phyloP scores from a whole-genome alignment of 2,329 filamentous ascomycete species.

The Phaeosphaeria sp. region DNA sequence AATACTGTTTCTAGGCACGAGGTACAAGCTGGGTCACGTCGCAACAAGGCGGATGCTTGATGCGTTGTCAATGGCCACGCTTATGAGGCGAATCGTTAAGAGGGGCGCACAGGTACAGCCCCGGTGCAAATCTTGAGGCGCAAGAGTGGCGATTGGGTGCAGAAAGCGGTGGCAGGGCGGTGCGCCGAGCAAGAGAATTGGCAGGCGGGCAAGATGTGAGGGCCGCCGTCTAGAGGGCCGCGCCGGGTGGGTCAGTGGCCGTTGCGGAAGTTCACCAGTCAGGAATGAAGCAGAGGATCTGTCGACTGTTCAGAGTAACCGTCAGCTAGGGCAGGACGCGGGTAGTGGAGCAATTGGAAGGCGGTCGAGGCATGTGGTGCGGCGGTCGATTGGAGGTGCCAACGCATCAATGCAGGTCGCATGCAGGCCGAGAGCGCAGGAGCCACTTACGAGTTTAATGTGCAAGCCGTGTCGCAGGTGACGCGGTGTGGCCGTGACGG shows the following conservation, averaged over 20 bases:
- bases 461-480: constrained; percentile 39
- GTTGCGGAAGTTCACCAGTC: constrained; percentile 44
- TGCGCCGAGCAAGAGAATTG: constrained; percentile 33
- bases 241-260: constrained; percentile 43
- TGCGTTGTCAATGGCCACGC: constrained; percentile 53
- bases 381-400: constrained; percentile 51
- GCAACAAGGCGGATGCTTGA: constrained; percentile 47
- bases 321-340: constrained; percentile 43
- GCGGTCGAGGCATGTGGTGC: constrained; percentile 47
- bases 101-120: constrained; percentile 39
- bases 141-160: constrained; percentile 32
- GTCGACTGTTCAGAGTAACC: constrained; percentile 41
- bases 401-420: constrained; percentile 51
- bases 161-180: constrained; percentile 38
- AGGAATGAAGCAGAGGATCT: constrained; percentile 35
- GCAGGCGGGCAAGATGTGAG: constrained; percentile 20
- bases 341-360: constrained; percentile 46
- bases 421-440: constrained; percentile 38
- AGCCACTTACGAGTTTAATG: constrained; percentile 47
- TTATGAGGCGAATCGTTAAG: constrained; percentile 44
- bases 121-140: constrained; percentile 40
- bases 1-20: constrained; percentile 38
- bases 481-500: constrained; percentile 22
- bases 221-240: constrained; percentile 40
- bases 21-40: constrained; percentile 45